Conservation (phyloP, 768 basidiomycete genomes). For the Kwoniella sp. region DNA sequence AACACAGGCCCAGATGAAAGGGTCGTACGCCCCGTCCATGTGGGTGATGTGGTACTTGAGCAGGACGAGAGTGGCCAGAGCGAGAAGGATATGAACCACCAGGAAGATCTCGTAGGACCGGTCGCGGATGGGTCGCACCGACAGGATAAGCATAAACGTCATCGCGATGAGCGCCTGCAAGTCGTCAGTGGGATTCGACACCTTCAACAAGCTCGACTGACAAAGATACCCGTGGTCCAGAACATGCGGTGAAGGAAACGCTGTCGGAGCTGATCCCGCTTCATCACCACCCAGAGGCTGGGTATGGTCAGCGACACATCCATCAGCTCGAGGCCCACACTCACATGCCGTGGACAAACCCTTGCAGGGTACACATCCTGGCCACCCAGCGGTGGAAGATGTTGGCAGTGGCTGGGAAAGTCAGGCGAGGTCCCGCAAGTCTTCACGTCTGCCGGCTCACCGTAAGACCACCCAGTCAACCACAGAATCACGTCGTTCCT, state of each 20-base stretch:
- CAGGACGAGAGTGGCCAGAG: slow-evolving; percentile 15
- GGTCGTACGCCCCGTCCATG: slow-evolving; percentile 21
- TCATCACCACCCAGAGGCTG: slow-evolving; percentile 5
- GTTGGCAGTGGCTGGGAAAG: slow-evolving; percentile 17
- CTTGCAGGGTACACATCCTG: slow-evolving; percentile 16
- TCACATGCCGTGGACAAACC: slow-evolving; percentile 24
- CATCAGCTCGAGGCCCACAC: neutral
- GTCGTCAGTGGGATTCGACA: no score
- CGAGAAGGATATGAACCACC: slow-evolving; percentile 24
- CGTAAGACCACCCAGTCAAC: slow-evolving; percentile 31
- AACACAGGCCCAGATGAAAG: slow-evolving; percentile 23
- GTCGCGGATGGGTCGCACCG: slow-evolving; percentile 23
- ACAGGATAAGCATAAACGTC: slow-evolving; percentile 19
- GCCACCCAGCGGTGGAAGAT: slow-evolving; percentile 32
- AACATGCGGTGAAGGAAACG: slow-evolving; percentile 14
- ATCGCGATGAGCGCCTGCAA: slow-evolving; percentile 20
- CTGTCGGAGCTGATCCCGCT: neutral
- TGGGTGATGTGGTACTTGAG: slow-evolving; percentile 27
- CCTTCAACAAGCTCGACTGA: no score
- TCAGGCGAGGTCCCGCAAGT: neutral
- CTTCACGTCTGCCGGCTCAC: slow-evolving; percentile 10
- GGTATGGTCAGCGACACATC: neutral
- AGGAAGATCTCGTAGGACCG: slow-evolving; percentile 33
- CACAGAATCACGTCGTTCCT: slow-evolving; percentile 32
- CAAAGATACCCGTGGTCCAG: slow-evolving; percentile 26